Conservation (phyloP, 202 grass and related monocot genomes). For the Zizania palustris region DNA sequence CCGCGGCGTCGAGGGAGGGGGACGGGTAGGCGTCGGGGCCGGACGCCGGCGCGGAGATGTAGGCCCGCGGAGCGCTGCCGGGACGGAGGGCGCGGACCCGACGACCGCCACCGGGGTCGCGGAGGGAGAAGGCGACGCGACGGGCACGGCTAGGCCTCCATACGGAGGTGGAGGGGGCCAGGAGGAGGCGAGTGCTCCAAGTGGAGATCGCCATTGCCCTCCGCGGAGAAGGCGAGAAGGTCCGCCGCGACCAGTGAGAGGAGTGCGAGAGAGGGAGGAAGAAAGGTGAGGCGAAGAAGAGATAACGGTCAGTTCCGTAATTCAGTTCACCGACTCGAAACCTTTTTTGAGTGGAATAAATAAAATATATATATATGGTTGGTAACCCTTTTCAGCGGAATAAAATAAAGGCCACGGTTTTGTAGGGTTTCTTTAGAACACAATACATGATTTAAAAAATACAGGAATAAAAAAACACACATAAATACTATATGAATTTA, state of each 20-base stretch:
- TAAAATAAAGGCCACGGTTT: too few relatives aligned
- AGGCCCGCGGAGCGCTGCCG: slow-evolving; percentile 36
- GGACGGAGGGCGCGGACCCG: slow-evolving; percentile 12
- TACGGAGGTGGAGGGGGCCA: slow-evolving; percentile 23
- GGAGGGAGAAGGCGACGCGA: slow-evolving; percentile 3
- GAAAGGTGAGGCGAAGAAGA: slow-evolving; percentile 28
- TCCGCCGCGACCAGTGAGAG: too few relatives aligned
- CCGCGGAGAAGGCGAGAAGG: background rate
- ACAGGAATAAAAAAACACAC: too few relatives aligned
- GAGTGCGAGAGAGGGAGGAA: background rate
- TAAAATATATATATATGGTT: too few relatives aligned
- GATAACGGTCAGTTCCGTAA: background rate
- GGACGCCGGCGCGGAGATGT: slow-evolving; percentile 56
- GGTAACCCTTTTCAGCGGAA: too few relatives aligned
- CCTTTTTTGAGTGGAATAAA: too few relatives aligned
- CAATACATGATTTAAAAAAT: too few relatives aligned
- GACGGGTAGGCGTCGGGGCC: slow-evolving; percentile 57
- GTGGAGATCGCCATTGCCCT: slow-evolving; percentile 44
- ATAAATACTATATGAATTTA: too few relatives aligned
- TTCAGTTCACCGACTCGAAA: too few relatives aligned
- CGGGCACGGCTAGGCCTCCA: background rate
- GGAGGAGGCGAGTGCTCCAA: slow-evolving; percentile 48
- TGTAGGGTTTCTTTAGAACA: too few relatives aligned
- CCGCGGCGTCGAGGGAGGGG: slow-evolving; percentile 48
- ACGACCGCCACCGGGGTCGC: slow-evolving; percentile 1